Evolutionary conservation across 2,329 filamentous ascomycete species (phyloP).

Genomic region (Beauveria pseudobassiana): DNA sequence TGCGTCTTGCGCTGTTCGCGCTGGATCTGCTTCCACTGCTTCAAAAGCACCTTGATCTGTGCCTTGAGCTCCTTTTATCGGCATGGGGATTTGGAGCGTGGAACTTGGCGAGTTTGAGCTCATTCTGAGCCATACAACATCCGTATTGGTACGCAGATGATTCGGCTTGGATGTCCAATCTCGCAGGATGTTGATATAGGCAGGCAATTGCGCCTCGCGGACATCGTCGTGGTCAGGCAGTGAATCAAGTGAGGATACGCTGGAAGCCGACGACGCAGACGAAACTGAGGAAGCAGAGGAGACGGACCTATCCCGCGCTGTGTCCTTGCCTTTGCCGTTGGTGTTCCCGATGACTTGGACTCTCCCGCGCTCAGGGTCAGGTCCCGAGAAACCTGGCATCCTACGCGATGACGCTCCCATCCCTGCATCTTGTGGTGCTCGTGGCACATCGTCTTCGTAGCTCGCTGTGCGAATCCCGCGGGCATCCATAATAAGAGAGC

Average conservation of each 20-base stretch:
- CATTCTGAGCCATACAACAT: constrained; percentile 33
- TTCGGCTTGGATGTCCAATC: constrained; percentile 44
- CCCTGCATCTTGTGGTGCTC: background rate
- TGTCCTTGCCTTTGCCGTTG: constrained; percentile 5
- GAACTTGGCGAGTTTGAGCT: constrained; percentile 35
- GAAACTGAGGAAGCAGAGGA: constrained; percentile 28
- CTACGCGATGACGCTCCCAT: background rate
- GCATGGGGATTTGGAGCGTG: background rate
- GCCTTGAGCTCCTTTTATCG: constrained; percentile 30
- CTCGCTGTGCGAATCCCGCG: constrained; percentile 26
- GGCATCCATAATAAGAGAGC: constrained; percentile 34
- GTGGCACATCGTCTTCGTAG: background rate
- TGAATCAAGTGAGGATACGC: constrained; percentile 39
- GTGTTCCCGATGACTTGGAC: background rate
- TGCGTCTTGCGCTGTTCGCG: constrained; percentile 23
- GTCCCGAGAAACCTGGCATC: background rate
- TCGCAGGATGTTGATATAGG: constrained; percentile 35
- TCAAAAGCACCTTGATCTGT: constrained; percentile 37
- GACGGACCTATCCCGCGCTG: constrained; percentile 28
- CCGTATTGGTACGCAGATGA: constrained; percentile 38
- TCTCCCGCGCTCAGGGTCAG: background rate
- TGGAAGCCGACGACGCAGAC: constrained; percentile 26
- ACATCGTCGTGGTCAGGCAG: constrained; percentile 48
- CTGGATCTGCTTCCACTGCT: constrained; percentile 33
- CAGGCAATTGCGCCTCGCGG: constrained; percentile 38